Evolutionary conservation across 495 filamentous ascomycete genomes (phyloP).

Genomic region (Neurospora sp.): DNA sequence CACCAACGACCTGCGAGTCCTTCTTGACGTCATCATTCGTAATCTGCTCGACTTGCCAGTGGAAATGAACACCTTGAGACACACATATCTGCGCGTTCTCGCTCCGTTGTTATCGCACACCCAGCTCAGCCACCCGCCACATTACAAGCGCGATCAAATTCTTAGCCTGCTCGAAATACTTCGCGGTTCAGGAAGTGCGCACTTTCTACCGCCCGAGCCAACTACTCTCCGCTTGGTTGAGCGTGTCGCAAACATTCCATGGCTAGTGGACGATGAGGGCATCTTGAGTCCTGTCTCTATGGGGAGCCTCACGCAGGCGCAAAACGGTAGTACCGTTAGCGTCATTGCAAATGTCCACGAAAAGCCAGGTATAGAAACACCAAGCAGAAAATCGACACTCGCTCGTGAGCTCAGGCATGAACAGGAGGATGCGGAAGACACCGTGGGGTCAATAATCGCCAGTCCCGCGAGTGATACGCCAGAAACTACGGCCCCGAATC

Average conservation of each 20-base stretch:
- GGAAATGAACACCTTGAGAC: slow-evolving; percentile 67
- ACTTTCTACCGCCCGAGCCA: slow-evolving; percentile 85
- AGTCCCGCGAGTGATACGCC: not conserved
- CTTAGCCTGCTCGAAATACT: slow-evolving; percentile 63
- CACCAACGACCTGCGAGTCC: slow-evolving; percentile 88
- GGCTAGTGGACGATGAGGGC: slow-evolving; percentile 52
- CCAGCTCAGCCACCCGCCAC: slow-evolving; percentile 69
- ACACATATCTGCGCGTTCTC: slow-evolving; percentile 96
- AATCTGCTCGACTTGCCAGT: slow-evolving; percentile 88
- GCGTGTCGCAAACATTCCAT: slow-evolving; percentile 72
- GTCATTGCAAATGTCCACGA: slow-evolving; percentile 69
- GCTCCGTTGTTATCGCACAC: slow-evolving; percentile 86
- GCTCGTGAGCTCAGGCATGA: slow-evolving; percentile 6
- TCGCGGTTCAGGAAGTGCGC: slow-evolving; percentile 47
- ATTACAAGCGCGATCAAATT: slow-evolving; percentile 89
- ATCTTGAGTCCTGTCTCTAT: slow-evolving; percentile 23
- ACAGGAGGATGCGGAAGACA: slow-evolving; percentile 2
- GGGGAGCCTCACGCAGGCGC: slow-evolving; percentile 37
- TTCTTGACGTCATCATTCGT: slow-evolving; percentile 91
- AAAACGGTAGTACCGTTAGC: slow-evolving; percentile 49
- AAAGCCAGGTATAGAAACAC: slow-evolving; percentile 77
- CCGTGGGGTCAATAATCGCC: not conserved
- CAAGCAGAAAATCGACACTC: slow-evolving; percentile 49
- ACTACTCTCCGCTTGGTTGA: slow-evolving; percentile 78
- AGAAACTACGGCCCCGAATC: not conserved